Evolutionary conservation across 2,329 filamentous ascomycete genomes (phyloP), one percentile per base, ranked within the genome.

Genomic region (Colletotrichum salicis): DNA sequence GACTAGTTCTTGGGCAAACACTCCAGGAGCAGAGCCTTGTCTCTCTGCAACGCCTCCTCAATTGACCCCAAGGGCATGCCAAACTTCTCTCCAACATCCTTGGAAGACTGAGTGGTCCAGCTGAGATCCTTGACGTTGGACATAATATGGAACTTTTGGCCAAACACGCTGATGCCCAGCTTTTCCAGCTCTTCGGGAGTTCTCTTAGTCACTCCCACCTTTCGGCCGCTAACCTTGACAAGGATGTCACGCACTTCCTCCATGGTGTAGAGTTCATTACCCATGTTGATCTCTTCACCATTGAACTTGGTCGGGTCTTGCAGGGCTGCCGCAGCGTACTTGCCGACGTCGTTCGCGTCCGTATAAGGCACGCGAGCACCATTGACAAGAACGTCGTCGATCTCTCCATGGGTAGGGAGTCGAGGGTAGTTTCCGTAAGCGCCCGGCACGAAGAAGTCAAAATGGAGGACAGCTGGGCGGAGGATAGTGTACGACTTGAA

Each of bases 401-500:
- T 74, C 57, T 78, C 77, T 0, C 78, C 79, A 2, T 76, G 68
- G 0, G 67, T 73, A 1, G 78, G 12, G 10, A 82, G 78, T 1
- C 65, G 60, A 0, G 80, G 79, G 6, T 77, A 82, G 74, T 82
- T 82, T 0, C 24, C 15, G 4, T 37, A 6, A 4, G 59, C 65
- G 6, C 63, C 41, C 1, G 80, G 78, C 2, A 77, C 4, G 11
- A 78, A 54, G 70, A 76, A 79, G 58, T 82, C 78, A 45, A 75
- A 57, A 51, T 78, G 76, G 10, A 81, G 76, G 31, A 79, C 71
- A 0, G 74, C 75, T 0, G 81, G 80, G 1, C 80, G 78, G 13
- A 82, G 74, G 58, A 82, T 80, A 0, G 80, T 82, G 74, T 81
- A 81, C 7, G 76, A 67, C 4, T 72, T 62, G 22, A 82, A 79